A percentile compares a stretch with the other conserved stretches of the same genome.
phyloP scores from a whole-genome alignment of 1,139 yeast species.

The Debaryomycetaceae sp. region DNA sequence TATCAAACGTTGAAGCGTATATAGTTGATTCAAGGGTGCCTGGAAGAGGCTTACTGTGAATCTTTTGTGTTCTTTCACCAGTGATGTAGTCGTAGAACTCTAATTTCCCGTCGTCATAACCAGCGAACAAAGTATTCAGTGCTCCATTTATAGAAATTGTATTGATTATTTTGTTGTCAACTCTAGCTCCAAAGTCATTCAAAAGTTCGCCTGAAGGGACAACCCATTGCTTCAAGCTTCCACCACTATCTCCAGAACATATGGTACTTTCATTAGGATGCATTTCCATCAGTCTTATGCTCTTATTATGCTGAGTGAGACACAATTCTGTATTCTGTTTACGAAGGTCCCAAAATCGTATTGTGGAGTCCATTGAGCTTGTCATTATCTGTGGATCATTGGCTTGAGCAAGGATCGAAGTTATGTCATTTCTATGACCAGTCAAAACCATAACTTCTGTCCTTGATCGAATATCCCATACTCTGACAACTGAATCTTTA shows the following conservation, averaged over 20 bases:
- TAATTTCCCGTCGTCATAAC: constrained; percentile 79
- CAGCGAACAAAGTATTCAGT: constrained; percentile 71
- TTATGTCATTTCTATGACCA: constrained; percentile 80
- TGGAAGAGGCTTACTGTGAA: constrained; percentile 54
- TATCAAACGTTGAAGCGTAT: constrained; percentile 70
- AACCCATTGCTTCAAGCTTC: constrained; percentile 79
- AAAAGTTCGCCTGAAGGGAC: constrained; percentile 71
- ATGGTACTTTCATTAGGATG: constrained; percentile 76
- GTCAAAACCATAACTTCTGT: constrained; percentile 69
- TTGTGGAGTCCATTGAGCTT: constrained; percentile 80
- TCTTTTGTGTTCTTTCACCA: constrained; percentile 60
- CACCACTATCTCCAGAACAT: constrained; percentile 72
- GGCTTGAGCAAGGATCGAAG: constrained; percentile 61
- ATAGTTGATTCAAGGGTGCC: constrained; percentile 72
- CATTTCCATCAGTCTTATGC: constrained; percentile 68
- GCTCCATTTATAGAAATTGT: constrained; percentile 59
- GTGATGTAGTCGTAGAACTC: constrained; percentile 75
- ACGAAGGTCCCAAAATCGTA: constrained; percentile 77
- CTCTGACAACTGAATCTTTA: constrained; percentile 78
- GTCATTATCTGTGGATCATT: constrained; percentile 85
- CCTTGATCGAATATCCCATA: constrained; percentile 91
- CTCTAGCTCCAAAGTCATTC: constrained; percentile 34
- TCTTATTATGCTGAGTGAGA: constrained; percentile 79
- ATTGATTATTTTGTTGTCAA: constrained; percentile 55
- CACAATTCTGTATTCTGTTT: constrained; percentile 44